Evolutionary conservation across 2,329 filamentous ascomycete species (phyloP).

Genomic region (Cordyceps fumosorosea): DNA sequence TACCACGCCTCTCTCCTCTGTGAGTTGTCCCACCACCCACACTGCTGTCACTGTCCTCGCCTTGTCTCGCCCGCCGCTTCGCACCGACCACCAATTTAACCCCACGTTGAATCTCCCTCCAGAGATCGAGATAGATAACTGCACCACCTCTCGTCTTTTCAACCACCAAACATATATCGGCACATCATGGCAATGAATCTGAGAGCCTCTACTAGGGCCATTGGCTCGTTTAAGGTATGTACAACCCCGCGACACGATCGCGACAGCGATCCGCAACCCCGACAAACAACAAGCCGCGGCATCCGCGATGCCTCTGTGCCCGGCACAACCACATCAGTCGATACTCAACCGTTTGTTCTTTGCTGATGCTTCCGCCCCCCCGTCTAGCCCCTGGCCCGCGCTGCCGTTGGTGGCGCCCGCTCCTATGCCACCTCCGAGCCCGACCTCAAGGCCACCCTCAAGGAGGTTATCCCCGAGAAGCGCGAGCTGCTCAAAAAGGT

Average conservation of each 20-base stretch:
- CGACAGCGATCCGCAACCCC: background rate
- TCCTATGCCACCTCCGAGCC: constrained; percentile 74
- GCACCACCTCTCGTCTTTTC: background rate
- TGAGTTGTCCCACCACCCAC: background rate
- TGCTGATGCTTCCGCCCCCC: background rate
- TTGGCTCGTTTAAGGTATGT: constrained; percentile 58
- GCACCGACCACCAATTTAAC: constrained; percentile 12
- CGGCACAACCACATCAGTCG: background rate
- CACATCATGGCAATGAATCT: constrained; percentile 57
- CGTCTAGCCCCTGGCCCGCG: constrained; percentile 26
- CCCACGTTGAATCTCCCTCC: constrained; percentile 5
- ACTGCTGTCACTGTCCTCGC: background rate
- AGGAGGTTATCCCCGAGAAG: constrained; percentile 81
- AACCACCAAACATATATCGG: constrained; percentile 2
- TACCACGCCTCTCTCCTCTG: background rate
- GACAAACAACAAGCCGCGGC: background rate
- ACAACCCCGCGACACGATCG: background rate
- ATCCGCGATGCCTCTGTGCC: background rate
- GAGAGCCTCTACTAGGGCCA: constrained; percentile 53
- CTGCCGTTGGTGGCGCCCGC: constrained; percentile 33
- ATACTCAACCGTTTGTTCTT: background rate
- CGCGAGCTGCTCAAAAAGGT: constrained; percentile 89
- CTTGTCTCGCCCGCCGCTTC: background rate
- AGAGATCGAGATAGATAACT: constrained; percentile 11
- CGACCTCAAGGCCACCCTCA: constrained; percentile 82